Evolutionary conservation across 306 rosid genomes (phyloP).

Genomic region (Vigna radiata): DNA sequence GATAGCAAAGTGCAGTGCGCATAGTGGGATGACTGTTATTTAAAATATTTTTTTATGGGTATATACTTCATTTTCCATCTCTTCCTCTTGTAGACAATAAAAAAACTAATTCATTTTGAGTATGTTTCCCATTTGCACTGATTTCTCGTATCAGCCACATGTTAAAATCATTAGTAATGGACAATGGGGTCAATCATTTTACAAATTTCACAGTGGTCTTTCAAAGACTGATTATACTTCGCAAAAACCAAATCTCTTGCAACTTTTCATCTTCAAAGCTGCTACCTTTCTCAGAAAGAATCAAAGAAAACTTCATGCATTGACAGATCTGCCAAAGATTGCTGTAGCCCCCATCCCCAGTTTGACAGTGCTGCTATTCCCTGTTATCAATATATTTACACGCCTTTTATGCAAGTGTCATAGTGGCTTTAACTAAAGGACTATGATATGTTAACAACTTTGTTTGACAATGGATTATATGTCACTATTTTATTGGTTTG

Average conservation of each 20-base stretch:
- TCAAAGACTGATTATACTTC: too few relatives aligned
- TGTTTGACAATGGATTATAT: too few relatives aligned
- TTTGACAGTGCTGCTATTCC: background rate
- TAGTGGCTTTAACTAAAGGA: background rate
- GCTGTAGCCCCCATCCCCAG: background rate
- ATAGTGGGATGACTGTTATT: background rate
- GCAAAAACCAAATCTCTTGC: background rate
- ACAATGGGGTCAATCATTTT: background rate
- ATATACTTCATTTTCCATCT: background rate
- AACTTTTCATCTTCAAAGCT: background rate
- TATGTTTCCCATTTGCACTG: background rate
- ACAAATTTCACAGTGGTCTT: background rate
- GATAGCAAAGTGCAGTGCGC: background rate
- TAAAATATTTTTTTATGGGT: background rate
- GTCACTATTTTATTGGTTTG: too few relatives aligned
- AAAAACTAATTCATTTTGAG: background rate
- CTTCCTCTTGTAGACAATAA: background rate
- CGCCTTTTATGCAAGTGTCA: background rate
- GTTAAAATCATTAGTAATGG: background rate
- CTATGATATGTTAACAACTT: too few relatives aligned
- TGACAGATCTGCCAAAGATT: background rate
- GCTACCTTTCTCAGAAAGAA: background rate
- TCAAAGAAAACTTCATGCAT: background rate
- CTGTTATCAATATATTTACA: background rate
- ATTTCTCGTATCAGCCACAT: background rate